A percentile compares a stretch with the other conserved stretches of the same genome.
Conservation (phyloP, 305 asterid species). For the Plantago coronopus region DNA sequence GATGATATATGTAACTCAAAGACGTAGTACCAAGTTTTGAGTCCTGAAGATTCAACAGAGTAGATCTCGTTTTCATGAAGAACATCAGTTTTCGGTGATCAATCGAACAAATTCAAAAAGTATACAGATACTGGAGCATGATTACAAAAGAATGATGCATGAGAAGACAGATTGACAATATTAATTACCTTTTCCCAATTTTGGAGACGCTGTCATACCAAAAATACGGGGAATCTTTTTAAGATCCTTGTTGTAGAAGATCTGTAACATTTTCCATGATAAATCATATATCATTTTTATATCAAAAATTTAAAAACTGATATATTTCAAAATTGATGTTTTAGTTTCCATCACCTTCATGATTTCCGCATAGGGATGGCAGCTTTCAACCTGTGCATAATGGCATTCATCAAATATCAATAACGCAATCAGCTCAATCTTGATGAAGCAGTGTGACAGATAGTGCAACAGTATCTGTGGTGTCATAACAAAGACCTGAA, state of each 20-base stretch:
- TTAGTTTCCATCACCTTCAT: slow-evolving; percentile 66
- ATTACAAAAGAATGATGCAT: slow-evolving; percentile 14
- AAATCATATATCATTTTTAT: slow-evolving; percentile 26
- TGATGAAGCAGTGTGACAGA: slow-evolving; percentile 80
- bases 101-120: too few species aligned
- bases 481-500: slow-evolving; percentile 96
- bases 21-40: too few species aligned
- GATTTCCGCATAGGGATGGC: slow-evolving; percentile 95
- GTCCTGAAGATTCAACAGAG: too few species aligned
- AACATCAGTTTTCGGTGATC: too few species aligned
- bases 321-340: slow-evolving; percentile 10
- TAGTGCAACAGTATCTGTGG: slow-evolving; percentile 74
- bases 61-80: too few species aligned
- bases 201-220: slow-evolving; percentile 99
- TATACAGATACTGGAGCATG: too few species aligned
- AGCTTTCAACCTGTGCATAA: slow-evolving; percentile 86
- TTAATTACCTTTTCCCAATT: slow-evolving; percentile 80
- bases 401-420: slow-evolving; percentile 98
- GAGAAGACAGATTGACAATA: slow-evolving; percentile 21
- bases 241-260: slow-evolving; percentile 57
- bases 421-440: slow-evolving; percentile 77
- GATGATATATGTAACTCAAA: too few species aligned
- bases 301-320: slow-evolving; percentile 17
- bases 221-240: slow-evolving; percentile 79
- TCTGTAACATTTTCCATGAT: slow-evolving; percentile 40